Base-by-base conservation (phyloP, 805 yeast species). In the Clavispora santaluciae region DNA sequence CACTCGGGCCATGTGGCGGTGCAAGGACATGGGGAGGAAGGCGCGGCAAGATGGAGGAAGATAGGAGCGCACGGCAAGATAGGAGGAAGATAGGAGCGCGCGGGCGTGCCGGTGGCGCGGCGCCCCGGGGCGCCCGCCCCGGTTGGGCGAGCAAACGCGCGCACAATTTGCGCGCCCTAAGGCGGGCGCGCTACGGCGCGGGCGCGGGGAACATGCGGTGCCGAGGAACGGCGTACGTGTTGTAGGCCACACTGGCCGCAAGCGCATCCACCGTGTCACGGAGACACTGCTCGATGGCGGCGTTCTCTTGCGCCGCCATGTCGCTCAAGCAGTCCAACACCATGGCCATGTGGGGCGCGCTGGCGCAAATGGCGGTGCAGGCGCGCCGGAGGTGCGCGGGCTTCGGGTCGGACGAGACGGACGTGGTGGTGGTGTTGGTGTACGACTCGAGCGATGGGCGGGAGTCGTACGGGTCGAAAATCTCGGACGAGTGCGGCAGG, bases 301-400 rank as follows among this genome's bases (percentile, higher is more conserved):
- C 45, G 11, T 42, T 53, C 25, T 61, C 66, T 33, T 54, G 54
- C 2, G 25, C 7, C 11, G 53, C 36, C 62, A 61, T 60, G 24
- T 61, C 64, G 25, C 44, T 48, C 38, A 61, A 38, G 36, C 64
- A 61, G 7, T 59, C 64, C 12, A 62, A 43, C 31, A 61, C 44
- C 16, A 45, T 44, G 7, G 38, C 22, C 38, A 53, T 44, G 35
- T 51, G 18, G 20, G 18, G 31, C 10, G 31, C 31, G 5, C 20
- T 16, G 20, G 31, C 10, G 12, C 20, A 15, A 6, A 28, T 28
- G 7, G 20, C 31, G 8, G 20, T 20, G 10, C 18, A 15, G 6
- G 31, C 16, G 20, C 31, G 31, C 12, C 31, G 31, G 12, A 28
- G 4, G 6, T 15, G n/a, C 29, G 17, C 17, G 29, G 16, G 2